Evolutionary conservation across 805 yeast species (phyloP), one percentile per base, ranked within the genome.

Genomic region (Candida nemodendra): DNA sequence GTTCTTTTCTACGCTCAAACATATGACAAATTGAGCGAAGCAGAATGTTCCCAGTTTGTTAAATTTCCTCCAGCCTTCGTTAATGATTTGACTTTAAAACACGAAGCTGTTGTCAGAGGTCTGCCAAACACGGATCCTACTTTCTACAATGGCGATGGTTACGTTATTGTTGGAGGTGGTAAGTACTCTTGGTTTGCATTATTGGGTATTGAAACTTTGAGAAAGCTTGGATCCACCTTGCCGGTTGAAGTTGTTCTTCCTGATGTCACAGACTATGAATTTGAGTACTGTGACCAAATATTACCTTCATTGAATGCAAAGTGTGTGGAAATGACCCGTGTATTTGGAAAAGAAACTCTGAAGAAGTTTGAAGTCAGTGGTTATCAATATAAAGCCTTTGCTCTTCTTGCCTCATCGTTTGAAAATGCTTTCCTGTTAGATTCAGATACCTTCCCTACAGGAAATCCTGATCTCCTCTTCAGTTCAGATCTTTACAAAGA

Each of bases 211-310:
- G 74, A 74, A 50, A 71, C 81, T 44, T 60, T 88, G 34, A 67
- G 95, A 52, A 75, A 78, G 27, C 65, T 73, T 6, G 88, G 91
- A 2, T 78, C 84, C 3, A 70, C 69, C 11, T 61, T 83, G 25
- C 96, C 96, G 0, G 78, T 89, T 15, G 96, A 89, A 66, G 84
- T 89, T 8, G 72, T 86, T 47, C 77, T 89, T 47, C 95, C 95
- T 7, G 72, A 76, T 26, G 66, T 71, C 15, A 73, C 73, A 22
- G 93, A 84, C 53, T 84, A 78, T 52, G 93, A 86, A 53, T 71
- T 77, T 25, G 84, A 81, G 40, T 69, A 80, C 36, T 88, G 96
- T 62, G 78, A 75, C 16, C 62, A 64, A 7, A 66, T 83, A 2
- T 66, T 86, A 48, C 89, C 91, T 0, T 50, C 56, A 15, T 60